Conservation (phyloP, 2,329 filamentous ascomycete genomes). For the Tolypocladium amazonense region DNA sequence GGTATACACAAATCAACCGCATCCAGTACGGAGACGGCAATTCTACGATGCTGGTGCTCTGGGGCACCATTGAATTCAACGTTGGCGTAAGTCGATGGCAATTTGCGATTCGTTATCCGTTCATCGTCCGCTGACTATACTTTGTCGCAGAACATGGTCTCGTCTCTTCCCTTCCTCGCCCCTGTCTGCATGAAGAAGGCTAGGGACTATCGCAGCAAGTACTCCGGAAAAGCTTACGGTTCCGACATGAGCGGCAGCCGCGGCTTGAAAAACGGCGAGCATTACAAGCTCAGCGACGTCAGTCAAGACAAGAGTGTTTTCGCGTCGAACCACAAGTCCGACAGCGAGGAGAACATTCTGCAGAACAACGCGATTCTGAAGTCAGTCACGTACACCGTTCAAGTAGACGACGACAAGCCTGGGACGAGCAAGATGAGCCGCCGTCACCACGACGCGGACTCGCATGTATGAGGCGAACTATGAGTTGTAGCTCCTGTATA, state of each 20-base stretch:
- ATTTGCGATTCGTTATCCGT: background rate
- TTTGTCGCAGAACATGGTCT: conserved; percentile 30
- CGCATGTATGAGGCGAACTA: background rate
- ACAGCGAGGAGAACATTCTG: conserved; percentile 30
- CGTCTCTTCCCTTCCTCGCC: conserved; percentile 33
- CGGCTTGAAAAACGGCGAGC: conserved; percentile 15
- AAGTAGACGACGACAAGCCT: conserved; percentile 18
- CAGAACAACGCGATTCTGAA: conserved; percentile 25
- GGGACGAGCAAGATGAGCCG: background rate
- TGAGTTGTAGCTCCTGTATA: background rate
- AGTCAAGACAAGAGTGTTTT: conserved; percentile 20
- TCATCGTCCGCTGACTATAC: background rate
- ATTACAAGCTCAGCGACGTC: conserved; percentile 28
- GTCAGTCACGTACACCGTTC: conserved; percentile 29
- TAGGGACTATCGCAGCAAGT: conserved; percentile 28
- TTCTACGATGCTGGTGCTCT: conserved; percentile 44
- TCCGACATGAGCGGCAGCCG: conserved; percentile 14
- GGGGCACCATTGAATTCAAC: conserved; percentile 48
- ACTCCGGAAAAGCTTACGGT: conserved; percentile 16
- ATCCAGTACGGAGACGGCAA: conserved; percentile 41
- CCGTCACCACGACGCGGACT: conserved; percentile 1
- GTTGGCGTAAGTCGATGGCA: conserved; percentile 32
- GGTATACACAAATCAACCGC: conserved; percentile 38
- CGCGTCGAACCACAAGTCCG: conserved; percentile 12
- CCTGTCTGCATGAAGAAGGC: conserved; percentile 32